These are phyloP conservation scores for Farysia itapuensis DNA, from an alignment of 1,284 basidiomycete genomes.

Conservation along the genomic window DNA sequence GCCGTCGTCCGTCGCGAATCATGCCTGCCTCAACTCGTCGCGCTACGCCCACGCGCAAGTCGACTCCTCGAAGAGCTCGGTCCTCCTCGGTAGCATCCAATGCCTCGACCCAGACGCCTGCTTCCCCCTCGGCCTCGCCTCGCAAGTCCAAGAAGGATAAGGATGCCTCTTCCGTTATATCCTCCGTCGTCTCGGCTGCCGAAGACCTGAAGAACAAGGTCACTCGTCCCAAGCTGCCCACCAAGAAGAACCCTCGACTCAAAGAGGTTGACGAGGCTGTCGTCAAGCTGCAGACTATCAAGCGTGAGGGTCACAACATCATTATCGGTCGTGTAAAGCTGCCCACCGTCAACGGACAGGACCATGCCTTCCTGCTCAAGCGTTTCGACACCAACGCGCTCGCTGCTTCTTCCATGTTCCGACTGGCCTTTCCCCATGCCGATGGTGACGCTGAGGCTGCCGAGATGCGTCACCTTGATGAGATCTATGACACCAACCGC, in stretches of 20 bases:
- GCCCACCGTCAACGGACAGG: constrained; percentile 66
- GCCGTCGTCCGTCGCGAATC: too few relatives aligned
- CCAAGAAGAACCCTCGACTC: constrained; percentile 49
- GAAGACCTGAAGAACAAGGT: constrained; percentile 20
- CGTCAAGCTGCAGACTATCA: constrained; percentile 81
- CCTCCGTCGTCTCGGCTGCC: constrained; percentile 7
- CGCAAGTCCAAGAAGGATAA: constrained; percentile 34
- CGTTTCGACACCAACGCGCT: constrained; percentile 94
- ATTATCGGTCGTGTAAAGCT: constrained; percentile 91
- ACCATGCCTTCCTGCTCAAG: constrained; percentile 88
- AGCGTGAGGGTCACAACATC: constrained; percentile 78
- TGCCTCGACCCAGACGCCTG: constrained; percentile 29
- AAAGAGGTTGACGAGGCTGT: constrained; percentile 46
- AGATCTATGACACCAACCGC: constrained; percentile 73
- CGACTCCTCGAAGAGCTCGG: constrained; percentile 51
- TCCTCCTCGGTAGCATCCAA: constrained; percentile 53
- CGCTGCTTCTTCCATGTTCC: constrained; percentile 95
- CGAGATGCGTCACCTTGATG: constrained; percentile 82
- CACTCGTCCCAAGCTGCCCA: constrained; percentile 44
- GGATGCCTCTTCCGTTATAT: constrained; percentile 12
- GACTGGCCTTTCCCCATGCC: constrained; percentile 88
- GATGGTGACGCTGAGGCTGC: constrained; percentile 75
- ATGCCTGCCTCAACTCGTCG: constrained; percentile 37
- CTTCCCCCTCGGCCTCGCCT: constrained; percentile 33
- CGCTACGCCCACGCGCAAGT: constrained; percentile 36